Evolutionary conservation across 139 green algal genomes (phyloP).

Genomic region (Chlorella vulgaris): DNA sequence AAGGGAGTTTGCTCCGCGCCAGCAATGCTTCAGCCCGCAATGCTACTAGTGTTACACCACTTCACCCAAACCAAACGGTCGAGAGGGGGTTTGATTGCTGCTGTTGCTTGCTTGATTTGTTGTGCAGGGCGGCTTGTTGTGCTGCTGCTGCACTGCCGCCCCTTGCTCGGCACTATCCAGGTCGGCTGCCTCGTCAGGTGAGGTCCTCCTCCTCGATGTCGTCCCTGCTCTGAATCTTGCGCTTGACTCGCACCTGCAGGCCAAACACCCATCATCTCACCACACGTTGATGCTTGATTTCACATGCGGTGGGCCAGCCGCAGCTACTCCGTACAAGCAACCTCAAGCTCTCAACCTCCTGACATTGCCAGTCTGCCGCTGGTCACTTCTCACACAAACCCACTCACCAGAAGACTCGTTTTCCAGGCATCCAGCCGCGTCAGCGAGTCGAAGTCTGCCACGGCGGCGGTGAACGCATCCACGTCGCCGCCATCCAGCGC

Average conservation of each 20-base stretch:
- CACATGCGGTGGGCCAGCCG: not conserved
- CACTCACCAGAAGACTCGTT: conserved; percentile 73
- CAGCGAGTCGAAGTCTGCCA: conserved; percentile 92
- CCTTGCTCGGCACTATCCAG: not conserved
- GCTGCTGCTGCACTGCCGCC: not conserved
- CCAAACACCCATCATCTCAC: too few relatives aligned
- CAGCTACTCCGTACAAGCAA: not conserved
- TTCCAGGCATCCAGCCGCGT: conserved; percentile 91
- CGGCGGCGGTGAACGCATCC: conserved; percentile 78
- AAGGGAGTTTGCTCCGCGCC: too few relatives aligned
- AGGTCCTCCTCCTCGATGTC: conserved; percentile 60
- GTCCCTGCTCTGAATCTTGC: conserved; percentile 44
- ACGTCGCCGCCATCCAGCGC: conserved; percentile 73
- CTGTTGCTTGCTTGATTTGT: too few relatives aligned
- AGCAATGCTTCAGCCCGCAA: too few relatives aligned
- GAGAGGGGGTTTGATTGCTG: too few relatives aligned
- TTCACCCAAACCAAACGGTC: too few relatives aligned
- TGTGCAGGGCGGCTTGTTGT: too few relatives aligned
- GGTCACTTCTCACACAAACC: too few relatives aligned
- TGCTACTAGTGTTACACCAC: too few relatives aligned
- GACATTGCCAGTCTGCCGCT: too few relatives aligned
- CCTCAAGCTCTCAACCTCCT: too few relatives aligned
- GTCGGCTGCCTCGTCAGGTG: conserved; percentile 28
- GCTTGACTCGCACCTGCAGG: conserved; percentile 55
- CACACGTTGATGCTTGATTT: too few relatives aligned